Percentiles rank a stretch among this genome's conserved stretches.
Evolutionary conservation across 257 asterid genomes (phyloP).

Genomic region (Capsicum baccatum): DNA sequence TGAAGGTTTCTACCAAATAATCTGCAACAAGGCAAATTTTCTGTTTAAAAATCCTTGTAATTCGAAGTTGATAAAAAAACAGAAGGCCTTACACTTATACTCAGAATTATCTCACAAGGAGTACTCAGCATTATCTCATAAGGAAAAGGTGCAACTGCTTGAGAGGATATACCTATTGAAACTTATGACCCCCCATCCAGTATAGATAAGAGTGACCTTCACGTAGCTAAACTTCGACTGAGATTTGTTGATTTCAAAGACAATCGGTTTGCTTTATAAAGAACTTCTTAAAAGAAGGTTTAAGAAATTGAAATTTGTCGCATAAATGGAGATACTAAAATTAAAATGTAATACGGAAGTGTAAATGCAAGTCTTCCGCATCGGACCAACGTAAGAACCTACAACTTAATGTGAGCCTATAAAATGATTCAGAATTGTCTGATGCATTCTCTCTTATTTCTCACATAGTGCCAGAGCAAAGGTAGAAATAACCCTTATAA

Average conservation of each 20-base stretch:
- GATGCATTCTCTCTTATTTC: background rate
- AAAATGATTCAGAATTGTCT: background rate
- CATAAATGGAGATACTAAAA: background rate
- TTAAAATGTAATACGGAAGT: background rate
- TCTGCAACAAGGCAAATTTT: constrained; percentile 51
- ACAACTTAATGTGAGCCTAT: background rate
- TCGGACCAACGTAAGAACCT: background rate
- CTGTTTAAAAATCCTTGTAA: background rate
- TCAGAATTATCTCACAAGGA: constrained; percentile 17
- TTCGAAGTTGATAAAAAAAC: background rate
- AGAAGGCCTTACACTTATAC: background rate
- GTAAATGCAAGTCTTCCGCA: background rate
- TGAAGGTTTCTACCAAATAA: constrained; percentile 74
- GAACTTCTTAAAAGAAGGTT: background rate
- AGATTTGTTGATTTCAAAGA: background rate
- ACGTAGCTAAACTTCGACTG: background rate
- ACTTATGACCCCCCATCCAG: constrained; percentile 17
- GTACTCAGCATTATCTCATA: background rate
- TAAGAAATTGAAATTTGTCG: background rate
- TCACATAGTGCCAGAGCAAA: background rate
- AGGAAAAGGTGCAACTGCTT: constrained; percentile 16
- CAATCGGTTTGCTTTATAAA: background rate
- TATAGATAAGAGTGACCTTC: constrained; percentile 16
- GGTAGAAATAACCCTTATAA: background rate
- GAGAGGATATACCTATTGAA: background rate